phyloP scores from a whole-genome alignment of 202 grass and related monocot genomes.

The Bolboschoenoplectus hybrid region DNA sequence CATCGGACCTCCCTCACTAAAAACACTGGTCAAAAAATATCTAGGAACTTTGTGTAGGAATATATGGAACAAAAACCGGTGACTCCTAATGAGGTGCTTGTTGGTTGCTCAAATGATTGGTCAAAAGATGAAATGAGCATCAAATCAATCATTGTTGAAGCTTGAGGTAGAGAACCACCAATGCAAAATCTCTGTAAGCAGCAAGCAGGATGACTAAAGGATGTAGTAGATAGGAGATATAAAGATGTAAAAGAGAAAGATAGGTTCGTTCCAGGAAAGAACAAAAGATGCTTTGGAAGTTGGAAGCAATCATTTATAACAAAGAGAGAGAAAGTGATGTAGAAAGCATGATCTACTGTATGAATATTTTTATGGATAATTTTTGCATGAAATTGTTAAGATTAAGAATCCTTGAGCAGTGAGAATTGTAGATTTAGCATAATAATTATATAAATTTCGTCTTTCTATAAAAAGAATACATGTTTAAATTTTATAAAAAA shows the following conservation, averaged over 20 bases:
- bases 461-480: too few relatives aligned
- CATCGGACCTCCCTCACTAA: too few relatives aligned
- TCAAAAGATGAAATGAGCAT: slow-evolving; percentile 27
- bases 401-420: too few relatives aligned
- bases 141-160: slow-evolving; percentile 14
- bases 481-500: too few relatives aligned
- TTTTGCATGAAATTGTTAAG: too few relatives aligned
- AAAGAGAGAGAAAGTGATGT: not conserved
- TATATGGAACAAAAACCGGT: not conserved
- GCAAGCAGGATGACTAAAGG: not conserved
- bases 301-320: not conserved
- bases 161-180: not conserved
- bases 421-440: too few relatives aligned
- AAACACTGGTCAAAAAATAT: too few relatives aligned
- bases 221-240: not conserved
- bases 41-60: not conserved
- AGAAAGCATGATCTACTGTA: not conserved
- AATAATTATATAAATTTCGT: too few relatives aligned
- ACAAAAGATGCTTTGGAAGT: not conserved
- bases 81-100: not conserved
- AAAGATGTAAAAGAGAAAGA: not conserved
- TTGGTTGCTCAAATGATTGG: not conserved
- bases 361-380: too few relatives aligned
- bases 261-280: not conserved
- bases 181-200: not conserved